Conservation (phyloP, 1,139 yeast genomes). For the Hyphopichia wangnamkhiaoensis region DNA sequence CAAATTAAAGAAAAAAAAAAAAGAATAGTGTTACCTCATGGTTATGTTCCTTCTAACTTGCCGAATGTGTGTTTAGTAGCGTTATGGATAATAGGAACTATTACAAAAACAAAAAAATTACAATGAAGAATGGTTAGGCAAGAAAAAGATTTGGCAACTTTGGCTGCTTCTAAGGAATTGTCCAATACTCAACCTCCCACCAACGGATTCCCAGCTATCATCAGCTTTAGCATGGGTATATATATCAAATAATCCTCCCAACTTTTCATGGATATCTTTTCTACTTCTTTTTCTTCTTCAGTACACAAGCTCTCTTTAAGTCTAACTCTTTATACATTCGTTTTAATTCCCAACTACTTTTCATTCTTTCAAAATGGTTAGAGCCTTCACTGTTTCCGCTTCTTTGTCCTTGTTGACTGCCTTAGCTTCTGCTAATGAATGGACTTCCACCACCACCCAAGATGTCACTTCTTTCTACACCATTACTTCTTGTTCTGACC, state of each 20-base stretch:
- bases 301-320: slow-evolving; percentile 1
- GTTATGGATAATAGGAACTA: background rate
- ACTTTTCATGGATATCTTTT: background rate
- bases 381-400: slow-evolving; percentile 3
- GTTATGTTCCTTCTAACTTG: slow-evolving; percentile 2
- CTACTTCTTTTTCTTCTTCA: background rate
- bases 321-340: slow-evolving; percentile 5
- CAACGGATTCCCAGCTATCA: too few species aligned
- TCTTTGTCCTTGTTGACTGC: slow-evolving; percentile 4
- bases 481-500: slow-evolving; percentile 49
- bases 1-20: too few species aligned
- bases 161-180: background rate
- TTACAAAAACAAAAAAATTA: background rate
- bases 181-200: too few species aligned
- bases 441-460: slow-evolving; percentile 8
- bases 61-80: background rate
- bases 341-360: slow-evolving; percentile 5
- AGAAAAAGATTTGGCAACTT: background rate
- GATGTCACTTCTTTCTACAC: slow-evolving; percentile 32
- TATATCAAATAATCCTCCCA: background rate
- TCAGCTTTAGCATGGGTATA: background rate
- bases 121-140: background rate
- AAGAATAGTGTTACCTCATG: too few species aligned
- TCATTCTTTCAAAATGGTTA: slow-evolving; percentile 5
- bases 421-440: slow-evolving; percentile 2